phyloP scores from a whole-genome alignment of 2,329 filamentous ascomycete species.

The Neospermospora avenae region DNA sequence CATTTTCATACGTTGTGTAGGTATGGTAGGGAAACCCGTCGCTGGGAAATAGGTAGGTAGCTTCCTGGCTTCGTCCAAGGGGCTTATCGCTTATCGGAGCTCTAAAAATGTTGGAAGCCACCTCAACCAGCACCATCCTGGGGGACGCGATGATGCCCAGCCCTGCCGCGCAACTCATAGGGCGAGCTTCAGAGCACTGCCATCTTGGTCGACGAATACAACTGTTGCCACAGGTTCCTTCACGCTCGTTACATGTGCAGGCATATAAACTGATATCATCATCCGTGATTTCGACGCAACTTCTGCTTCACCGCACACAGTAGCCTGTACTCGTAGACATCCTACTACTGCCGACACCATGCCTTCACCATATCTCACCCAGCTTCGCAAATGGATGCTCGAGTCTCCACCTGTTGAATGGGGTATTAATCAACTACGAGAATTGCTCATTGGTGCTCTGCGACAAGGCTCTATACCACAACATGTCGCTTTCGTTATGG shows the following conservation, averaged over 20 bases:
- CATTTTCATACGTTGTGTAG: background rate
- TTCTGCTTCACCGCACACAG: background rate
- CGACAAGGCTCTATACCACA: slow-evolving; percentile 88
- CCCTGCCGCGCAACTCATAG: background rate
- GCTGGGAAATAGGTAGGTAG: background rate
- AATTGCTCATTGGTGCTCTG: slow-evolving; percentile 82
- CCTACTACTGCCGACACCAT: slow-evolving; percentile 17
- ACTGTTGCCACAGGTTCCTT: background rate
- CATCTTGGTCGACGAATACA: background rate
- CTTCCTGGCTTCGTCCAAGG: background rate
- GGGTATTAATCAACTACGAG: slow-evolving; percentile 73
- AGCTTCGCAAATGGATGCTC: slow-evolving; percentile 71
- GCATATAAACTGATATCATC: background rate
- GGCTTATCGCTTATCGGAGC: slow-evolving; percentile 5
- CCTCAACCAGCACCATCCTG: background rate
- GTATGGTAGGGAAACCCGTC: background rate
- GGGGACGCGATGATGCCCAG: background rate
- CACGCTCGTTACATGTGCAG: background rate
- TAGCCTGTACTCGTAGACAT: background rate
- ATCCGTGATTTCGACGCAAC: background rate
- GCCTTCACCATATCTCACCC: slow-evolving; percentile 56
- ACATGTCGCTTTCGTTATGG: slow-evolving; percentile 99
- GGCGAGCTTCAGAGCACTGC: background rate
- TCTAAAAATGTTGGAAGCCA: background rate
- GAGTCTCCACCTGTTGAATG: slow-evolving; percentile 91